Evolutionary conservation across 495 filamentous ascomycete genomes (phyloP).

Genomic region (Chaetomium fimeti): DNA sequence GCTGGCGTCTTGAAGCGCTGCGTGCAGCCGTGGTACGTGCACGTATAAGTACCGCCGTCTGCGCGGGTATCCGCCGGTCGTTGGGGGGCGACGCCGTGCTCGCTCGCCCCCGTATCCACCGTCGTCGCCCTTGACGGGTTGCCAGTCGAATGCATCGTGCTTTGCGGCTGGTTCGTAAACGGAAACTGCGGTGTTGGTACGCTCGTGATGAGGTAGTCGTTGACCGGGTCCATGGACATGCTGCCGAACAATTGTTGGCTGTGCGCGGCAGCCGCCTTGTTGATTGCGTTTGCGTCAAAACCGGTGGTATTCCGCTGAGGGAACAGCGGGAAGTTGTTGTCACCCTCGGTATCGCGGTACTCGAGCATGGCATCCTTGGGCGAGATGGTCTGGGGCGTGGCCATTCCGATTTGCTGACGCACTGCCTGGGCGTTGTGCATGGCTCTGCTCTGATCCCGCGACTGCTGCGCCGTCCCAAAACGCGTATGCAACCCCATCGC

Average conservation of each 20-base stretch:
- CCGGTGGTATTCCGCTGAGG: constrained; percentile 45
- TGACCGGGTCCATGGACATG: constrained; percentile 44
- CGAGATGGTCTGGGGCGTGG: constrained; percentile 83
- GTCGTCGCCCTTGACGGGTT: constrained; percentile 40
- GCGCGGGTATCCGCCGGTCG: constrained; percentile 65
- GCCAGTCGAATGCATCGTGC: constrained; percentile 46
- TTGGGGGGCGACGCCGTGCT: constrained; percentile 36
- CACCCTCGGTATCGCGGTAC: constrained; percentile 70
- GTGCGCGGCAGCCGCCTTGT: constrained; percentile 33
- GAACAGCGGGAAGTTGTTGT: constrained; percentile 68
- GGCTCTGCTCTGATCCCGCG: constrained; percentile 59
- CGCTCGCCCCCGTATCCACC: constrained; percentile 38
- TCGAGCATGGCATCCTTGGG: constrained; percentile 91
- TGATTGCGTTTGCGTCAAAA: constrained; percentile 36
- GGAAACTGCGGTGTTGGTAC: constrained; percentile 57
- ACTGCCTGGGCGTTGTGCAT: constrained; percentile 56
- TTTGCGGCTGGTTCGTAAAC: constrained; percentile 49
- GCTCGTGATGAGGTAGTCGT: constrained; percentile 40
- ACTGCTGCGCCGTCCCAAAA: constrained; percentile 57
- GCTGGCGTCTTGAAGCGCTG: constrained; percentile 82
- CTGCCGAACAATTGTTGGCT: constrained; percentile 43
- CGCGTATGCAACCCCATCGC: constrained; percentile 40
- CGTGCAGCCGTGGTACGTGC: constrained; percentile 88
- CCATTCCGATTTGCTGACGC: constrained; percentile 51
- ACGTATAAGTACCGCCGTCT: constrained; percentile 87